Percentiles rank a stretch among this genome's conserved stretches.
phyloP scores from a whole-genome alignment of 2,329 filamentous ascomycete genomes.

The Penicillium sp. region DNA sequence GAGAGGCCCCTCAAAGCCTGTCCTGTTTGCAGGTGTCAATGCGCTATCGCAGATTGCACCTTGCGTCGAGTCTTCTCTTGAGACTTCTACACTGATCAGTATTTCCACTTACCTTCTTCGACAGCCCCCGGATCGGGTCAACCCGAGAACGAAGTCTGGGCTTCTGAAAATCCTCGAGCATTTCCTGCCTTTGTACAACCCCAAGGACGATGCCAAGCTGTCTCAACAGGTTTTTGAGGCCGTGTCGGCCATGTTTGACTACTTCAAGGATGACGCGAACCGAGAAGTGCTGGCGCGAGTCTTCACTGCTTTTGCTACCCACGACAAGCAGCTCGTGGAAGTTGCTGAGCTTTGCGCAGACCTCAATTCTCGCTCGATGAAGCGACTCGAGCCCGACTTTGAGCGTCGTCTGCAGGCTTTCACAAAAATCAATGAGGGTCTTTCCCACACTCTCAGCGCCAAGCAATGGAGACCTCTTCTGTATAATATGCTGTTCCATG shows the following conservation, averaged over 20 bases:
- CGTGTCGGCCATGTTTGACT: constrained; percentile 77
- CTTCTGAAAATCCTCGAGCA: constrained; percentile 75
- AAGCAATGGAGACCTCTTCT: constrained; percentile 83
- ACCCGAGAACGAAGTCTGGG: constrained; percentile 73
- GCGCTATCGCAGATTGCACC: constrained; percentile 71
- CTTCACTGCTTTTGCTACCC: constrained; percentile 63
- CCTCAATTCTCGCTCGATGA: constrained; percentile 72
- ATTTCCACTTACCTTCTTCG: constrained; percentile 76
- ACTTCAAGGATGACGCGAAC: constrained; percentile 77
- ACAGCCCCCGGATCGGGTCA: constrained; percentile 79
- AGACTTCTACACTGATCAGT: constrained; percentile 71
- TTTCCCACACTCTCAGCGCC: constrained; percentile 57
- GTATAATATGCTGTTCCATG: constrained; percentile 83
- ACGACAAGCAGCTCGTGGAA: constrained; percentile 56
- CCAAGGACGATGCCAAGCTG: constrained; percentile 54
- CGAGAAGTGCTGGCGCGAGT: constrained; percentile 70
- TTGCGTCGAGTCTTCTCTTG: constrained; percentile 57
- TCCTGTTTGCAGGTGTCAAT: constrained; percentile 74
- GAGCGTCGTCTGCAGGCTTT: constrained; percentile 76
- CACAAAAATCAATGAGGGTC: constrained; percentile 61
- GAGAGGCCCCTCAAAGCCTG: constrained; percentile 61
- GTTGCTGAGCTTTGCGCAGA: constrained; percentile 68
- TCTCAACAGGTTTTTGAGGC: constrained; percentile 66
- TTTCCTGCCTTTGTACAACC: constrained; percentile 65
- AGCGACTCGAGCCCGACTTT: constrained; percentile 79